A percentile compares a stretch with the other conserved stretches of the same genome.
phyloP scores from a whole-genome alignment of 2,329 filamentous ascomycete genomes.

The Botryotinia globosa region DNA sequence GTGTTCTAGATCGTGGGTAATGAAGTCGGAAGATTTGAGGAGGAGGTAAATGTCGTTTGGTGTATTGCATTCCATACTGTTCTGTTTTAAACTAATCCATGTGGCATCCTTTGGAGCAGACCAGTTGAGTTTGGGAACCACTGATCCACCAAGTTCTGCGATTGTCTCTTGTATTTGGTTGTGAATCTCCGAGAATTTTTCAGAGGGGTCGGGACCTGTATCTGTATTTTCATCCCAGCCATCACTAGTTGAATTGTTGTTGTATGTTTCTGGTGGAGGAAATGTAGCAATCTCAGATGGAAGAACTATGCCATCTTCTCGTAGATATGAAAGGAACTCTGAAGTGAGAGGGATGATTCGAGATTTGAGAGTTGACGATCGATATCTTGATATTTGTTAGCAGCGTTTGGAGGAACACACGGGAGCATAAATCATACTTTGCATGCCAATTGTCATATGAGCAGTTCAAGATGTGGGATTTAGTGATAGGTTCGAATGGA shows the following conservation, averaged over 20 bases:
- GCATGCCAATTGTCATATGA: conserved; percentile 92
- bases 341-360: conserved; percentile 74
- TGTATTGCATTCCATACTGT: conserved; percentile 85
- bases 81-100: conserved; percentile 80
- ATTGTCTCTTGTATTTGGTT: conserved; percentile 74
- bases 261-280: conserved; percentile 31
- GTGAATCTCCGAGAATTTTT: conserved; percentile 67
- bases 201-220: conserved; percentile 31
- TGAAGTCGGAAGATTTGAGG: conserved; percentile 89
- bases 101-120: conserved; percentile 93
- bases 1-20: conserved; percentile 91
- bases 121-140: conserved; percentile 95
- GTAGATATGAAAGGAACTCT: conserved; percentile 80
- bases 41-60: conserved; percentile 92
- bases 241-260: conserved; percentile 51
- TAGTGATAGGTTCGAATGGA: conserved; percentile 79
- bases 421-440: conserved; percentile 47
- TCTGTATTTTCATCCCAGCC: conserved; percentile 48
- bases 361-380: conserved; percentile 78
- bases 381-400: conserved; percentile 56
- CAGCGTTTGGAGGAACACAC: neutral
- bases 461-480: conserved; percentile 87
- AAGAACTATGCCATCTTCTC: conserved; percentile 87
- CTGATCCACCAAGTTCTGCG: conserved; percentile 75
- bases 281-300: conserved; percentile 55